Evolutionary conservation across 2,329 filamentous ascomycete genomes (phyloP), one percentile per base, ranked within the genome.

Genomic region (Trichoderma endophyticum): DNA sequence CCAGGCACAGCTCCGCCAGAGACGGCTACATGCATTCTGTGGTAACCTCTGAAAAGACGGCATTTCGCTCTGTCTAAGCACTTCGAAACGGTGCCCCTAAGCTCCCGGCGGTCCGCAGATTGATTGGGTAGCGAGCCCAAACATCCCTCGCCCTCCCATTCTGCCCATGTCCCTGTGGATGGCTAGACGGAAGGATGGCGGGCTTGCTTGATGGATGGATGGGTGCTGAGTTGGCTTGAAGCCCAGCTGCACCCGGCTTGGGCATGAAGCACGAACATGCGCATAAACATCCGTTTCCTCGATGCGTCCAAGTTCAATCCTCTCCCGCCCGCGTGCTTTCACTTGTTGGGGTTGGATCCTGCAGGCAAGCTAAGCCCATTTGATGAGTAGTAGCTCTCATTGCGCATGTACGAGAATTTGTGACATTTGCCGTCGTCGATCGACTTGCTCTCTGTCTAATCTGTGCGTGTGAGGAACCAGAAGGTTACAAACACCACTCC

Each of bases 221-320:
- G 65, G 43, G 26, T 72, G 71, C 48, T 72, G 71, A 72, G 71
- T 30, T 72, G 71, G 71, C 71, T 72, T 70, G 54, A 72, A 62
- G 59, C 70, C 71, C 51, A 70, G 65, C 57, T 64, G 51, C 71
- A 61, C 65, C 32, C 24, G 26, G 61, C 36, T 72, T 72, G 67
- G 71, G 71, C 71, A 72, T 28, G 34, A 72, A 72, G 60, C 32
- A 60, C 24, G 30, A 36, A 8, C 64, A 39, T 67, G 15, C 65
- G 65, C 51, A 26, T 68, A 32, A 60, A 68, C 56, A 24, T 26
- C 30, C 24, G 43, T 43, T 26, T 28, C 28, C 39, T 70, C 57
- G 57, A 62, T 54, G 66, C 18, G 60, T 36, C 32, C 39, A 70
- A 48, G 57, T 32, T 48, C 28, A 32, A 34, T 26, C 24, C 24